These are phyloP conservation scores for Trichosporon coremiiforme DNA, from an alignment of 1,284 basidiomycete genomes.

Conservation along the genomic window DNA sequence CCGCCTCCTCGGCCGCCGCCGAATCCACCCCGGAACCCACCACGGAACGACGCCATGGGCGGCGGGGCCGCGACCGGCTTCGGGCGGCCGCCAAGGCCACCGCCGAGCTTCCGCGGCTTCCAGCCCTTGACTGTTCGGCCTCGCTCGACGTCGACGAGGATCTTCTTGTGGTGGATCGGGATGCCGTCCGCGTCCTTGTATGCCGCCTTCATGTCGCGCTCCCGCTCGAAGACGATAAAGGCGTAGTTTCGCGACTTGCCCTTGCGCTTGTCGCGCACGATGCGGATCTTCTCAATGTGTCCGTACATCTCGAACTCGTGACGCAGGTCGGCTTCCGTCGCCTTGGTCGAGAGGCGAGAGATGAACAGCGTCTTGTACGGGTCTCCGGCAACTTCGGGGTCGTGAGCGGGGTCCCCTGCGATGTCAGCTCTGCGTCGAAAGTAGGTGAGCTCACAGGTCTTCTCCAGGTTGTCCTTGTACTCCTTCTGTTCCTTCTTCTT, in stretches of 20 bases:
- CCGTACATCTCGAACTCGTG: conserved; percentile 96
- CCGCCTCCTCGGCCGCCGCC: conserved; percentile 42
- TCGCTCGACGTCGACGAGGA: conserved; percentile 96
- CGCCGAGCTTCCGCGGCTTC: conserved; percentile 94
- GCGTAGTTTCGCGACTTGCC: conserved; percentile 88
- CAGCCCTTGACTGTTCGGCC: conserved; percentile 97
- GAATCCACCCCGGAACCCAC: conserved; percentile 35
- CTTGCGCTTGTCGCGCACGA: conserved; percentile 81
- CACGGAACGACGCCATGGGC: conserved; percentile 33
- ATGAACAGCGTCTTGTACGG: conserved; percentile 99
- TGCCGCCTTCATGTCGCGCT: conserved; percentile 99
- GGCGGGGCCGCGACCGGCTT: conserved; percentile 64
- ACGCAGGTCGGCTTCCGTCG: conserved; percentile 85
- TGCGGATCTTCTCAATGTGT: conserved; percentile 84
- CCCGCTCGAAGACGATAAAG: conserved; percentile 95
- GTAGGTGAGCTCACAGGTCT: conserved; percentile 66
- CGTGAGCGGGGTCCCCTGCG: conserved; percentile 61
- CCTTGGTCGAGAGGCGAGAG: conserved; percentile 83
- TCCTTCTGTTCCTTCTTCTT: conserved; percentile 76
- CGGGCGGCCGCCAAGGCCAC: conserved; percentile 91
- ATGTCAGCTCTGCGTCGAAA: background rate
- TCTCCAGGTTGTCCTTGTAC: conserved; percentile 77
- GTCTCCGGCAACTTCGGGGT: conserved; percentile 91
- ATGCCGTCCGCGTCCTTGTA: conserved; percentile 99
- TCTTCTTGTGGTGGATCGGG: conserved; percentile 89